phyloP scores from a whole-genome alignment of 2,329 filamentous ascomycete genomes.

The Alternaria angustiovoidea region DNA sequence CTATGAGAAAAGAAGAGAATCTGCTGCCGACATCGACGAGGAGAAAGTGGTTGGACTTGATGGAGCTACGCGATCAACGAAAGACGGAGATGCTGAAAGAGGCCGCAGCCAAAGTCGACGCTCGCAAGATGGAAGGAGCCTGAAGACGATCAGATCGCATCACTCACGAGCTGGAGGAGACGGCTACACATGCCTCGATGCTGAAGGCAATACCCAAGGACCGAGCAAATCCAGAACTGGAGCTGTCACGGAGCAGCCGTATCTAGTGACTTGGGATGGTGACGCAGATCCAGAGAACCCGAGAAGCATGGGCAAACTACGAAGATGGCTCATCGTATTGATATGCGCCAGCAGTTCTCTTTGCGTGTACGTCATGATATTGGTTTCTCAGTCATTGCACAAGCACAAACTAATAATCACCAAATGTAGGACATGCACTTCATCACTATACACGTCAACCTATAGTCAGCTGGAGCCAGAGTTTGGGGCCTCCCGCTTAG shows the following conservation, averaged over 20 bases:
- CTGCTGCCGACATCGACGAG: conserved; percentile 16
- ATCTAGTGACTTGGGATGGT: conserved; percentile 78
- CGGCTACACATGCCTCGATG: conserved; percentile 49
- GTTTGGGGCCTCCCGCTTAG: conserved; percentile 73
- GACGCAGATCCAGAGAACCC: conserved; percentile 78
- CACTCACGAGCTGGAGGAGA: conserved; percentile 50
- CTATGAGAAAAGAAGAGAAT: conserved; percentile 20
- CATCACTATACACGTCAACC: conserved; percentile 87
- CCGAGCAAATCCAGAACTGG: conserved; percentile 34
- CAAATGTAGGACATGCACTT: conserved; percentile 73
- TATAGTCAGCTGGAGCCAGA: conserved; percentile 79
- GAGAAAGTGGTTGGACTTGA: conserved; percentile 25
- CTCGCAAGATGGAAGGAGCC: conserved; percentile 28
- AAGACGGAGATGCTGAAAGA: conserved; percentile 8
- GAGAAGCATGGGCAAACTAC: conserved; percentile 68
- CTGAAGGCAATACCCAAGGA: conserved; percentile 30
- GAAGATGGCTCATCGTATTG: conserved; percentile 81
- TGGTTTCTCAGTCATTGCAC: background rate
- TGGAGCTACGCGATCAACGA: conserved; percentile 2
- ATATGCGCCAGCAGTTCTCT: conserved; percentile 78
- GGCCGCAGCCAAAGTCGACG: conserved; percentile 10
- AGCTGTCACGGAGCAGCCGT: conserved; percentile 55
- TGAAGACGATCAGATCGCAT: conserved; percentile 38
- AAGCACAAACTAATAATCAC: conserved; percentile 8
- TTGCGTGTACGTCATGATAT: conserved; percentile 73